Evolutionary conservation across 2,329 filamentous ascomycete species (phyloP).

Genomic region (Neurospora sp.): DNA sequence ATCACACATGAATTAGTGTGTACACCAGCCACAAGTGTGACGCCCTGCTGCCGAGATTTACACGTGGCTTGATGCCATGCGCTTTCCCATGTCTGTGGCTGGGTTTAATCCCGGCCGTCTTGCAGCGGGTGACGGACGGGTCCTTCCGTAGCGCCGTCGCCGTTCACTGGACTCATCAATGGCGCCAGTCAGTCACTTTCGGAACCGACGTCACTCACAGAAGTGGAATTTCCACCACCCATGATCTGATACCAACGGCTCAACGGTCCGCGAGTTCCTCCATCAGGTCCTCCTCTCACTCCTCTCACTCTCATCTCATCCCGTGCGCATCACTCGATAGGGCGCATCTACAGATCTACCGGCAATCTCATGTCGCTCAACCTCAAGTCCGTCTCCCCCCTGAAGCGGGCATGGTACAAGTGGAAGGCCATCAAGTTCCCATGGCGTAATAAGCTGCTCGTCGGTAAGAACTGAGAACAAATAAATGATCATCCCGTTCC

Average conservation of each 20-base stretch:
- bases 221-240: not conserved
- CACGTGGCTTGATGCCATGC: not conserved
- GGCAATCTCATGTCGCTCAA: slow-evolving; percentile 2
- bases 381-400: slow-evolving; percentile 25
- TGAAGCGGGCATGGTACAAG: slow-evolving; percentile 41
- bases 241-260: not conserved
- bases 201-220: not conserved
- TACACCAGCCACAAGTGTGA: not conserved
- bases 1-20: not conserved
- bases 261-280: not conserved
- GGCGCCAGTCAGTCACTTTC: not conserved
- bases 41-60: not conserved
- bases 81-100: not conserved
- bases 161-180: not conserved
- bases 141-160: not conserved
- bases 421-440: slow-evolving; percentile 55
- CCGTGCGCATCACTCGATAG: not conserved
- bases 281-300: not conserved
- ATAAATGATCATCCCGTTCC: not conserved
- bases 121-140: not conserved
- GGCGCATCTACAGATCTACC: slow-evolving; percentile 2
- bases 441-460: slow-evolving; percentile 54
- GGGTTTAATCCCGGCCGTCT: not conserved
- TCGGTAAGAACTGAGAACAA: slow-evolving; percentile 34
- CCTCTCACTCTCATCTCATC: not conserved